A percentile compares a stretch with the other conserved stretches of the same genome.
These are phyloP conservation scores for Cryptosporidium viatorum DNA, from an alignment of 169 alveolate species.

Conservation along the genomic window DNA sequence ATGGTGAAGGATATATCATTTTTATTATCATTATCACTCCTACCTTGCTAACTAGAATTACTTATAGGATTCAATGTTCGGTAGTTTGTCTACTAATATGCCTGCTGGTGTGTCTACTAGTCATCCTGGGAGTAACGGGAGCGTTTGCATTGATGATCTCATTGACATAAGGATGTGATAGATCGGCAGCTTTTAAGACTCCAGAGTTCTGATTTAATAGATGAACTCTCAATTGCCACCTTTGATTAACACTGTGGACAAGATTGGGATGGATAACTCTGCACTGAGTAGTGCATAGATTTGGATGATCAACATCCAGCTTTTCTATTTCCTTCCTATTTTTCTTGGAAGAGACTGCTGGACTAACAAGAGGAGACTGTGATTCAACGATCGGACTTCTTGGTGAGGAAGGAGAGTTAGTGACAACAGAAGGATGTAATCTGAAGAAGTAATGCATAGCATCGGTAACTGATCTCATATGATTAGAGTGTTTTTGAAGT, in stretches of 20 bases:
- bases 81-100: neutral
- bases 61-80: neutral
- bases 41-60: neutral
- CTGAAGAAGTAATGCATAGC: conserved; percentile 63
- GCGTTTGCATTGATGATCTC: conserved; percentile 72
- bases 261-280: conserved; percentile 72
- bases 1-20: no score
- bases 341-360: conserved; percentile 40
- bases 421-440: conserved; percentile 10
- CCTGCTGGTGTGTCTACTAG: neutral
- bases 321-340: conserved; percentile 47
- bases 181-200: conserved; percentile 49
- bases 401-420: conserved; percentile 28
- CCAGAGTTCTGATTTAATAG: conserved; percentile 47
- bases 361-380: conserved; percentile 64
- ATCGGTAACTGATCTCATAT: conserved; percentile 72
- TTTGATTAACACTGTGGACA: conserved; percentile 59
- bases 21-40: neutral
- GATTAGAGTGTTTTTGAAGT: conserved; percentile 44
- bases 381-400: conserved; percentile 11
- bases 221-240: conserved; percentile 74
- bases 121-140: conserved; percentile 46
- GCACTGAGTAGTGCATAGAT: conserved; percentile 59
- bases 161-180: conserved; percentile 69
- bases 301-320: conserved; percentile 42